phyloP scores from a whole-genome alignment of 73 alveolate species.

The Paramecium pentaurelia region DNA sequence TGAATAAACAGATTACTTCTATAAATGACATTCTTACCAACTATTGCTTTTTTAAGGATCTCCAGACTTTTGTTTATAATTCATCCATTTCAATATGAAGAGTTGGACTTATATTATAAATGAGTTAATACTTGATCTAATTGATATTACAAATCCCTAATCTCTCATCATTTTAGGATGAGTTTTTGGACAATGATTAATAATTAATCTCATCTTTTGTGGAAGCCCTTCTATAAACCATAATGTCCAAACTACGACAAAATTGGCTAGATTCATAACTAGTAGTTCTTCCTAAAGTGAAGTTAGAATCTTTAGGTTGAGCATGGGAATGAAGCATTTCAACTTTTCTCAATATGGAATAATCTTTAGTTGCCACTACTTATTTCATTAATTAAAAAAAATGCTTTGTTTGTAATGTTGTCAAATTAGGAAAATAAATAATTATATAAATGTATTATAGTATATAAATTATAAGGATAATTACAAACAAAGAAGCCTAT shows the following conservation, averaged over 20 bases:
- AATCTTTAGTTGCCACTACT: not conserved
- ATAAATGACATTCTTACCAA: not conserved
- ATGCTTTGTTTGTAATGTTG: not conserved
- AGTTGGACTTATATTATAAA: not conserved
- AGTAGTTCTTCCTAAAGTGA: slow-evolving; percentile 4
- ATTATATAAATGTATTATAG: not conserved
- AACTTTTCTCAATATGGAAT: slow-evolving; percentile 1
- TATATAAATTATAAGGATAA: not conserved
- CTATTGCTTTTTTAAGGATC: not conserved
- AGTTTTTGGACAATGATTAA: not conserved
- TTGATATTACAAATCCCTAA: not conserved
- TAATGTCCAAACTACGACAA: not conserved
- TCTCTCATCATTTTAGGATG: not conserved
- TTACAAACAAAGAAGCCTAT: not conserved
- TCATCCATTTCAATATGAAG: not conserved
- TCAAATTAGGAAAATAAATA: not conserved
- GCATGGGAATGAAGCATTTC: not conserved
- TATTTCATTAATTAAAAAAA: not conserved
- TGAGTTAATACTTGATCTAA: not conserved
- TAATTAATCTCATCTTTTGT: not conserved
- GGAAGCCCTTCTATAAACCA: not conserved
- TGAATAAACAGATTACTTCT: not conserved
- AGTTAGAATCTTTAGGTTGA: not conserved
- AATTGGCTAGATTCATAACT: slow-evolving; percentile 4
- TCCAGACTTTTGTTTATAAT: not conserved